Conservation (phyloP, 306 rosid genomes). For the Luffa acutangula region DNA sequence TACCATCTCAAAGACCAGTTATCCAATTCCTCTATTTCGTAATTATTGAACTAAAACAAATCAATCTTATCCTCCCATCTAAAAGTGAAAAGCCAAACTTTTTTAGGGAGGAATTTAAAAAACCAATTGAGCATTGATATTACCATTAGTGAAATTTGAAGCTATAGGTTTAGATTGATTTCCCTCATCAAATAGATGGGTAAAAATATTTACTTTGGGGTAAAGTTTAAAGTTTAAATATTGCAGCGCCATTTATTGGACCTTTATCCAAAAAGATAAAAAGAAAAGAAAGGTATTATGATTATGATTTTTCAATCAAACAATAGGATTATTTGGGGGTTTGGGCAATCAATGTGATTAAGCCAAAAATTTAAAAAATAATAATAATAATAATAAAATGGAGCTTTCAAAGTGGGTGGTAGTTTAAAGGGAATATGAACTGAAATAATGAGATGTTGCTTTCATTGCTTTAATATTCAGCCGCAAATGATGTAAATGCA, state of each 20-base stretch:
- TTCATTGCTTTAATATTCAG: conserved; percentile 1
- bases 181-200: neutral
- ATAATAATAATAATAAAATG: neutral
- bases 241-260: neutral
- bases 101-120: too few relatives aligned
- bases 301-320: conserved; percentile 2
- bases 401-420: neutral
- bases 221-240: neutral
- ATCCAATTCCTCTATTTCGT: too few relatives aligned
- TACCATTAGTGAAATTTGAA: too few relatives aligned
- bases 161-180: too few relatives aligned
- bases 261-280: neutral
- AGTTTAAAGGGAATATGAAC: neutral
- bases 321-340: neutral
- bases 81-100: too few relatives aligned
- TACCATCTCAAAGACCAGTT: too few relatives aligned
- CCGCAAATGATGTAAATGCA: conserved; percentile 1
- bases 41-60: too few relatives aligned
- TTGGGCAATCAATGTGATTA: neutral
- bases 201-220: neutral
- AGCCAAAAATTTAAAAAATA: neutral
- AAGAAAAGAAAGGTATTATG: neutral
- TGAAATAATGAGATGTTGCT: conserved; percentile 3
- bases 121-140: too few relatives aligned
- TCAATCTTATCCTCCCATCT: too few relatives aligned